Conservation (phyloP, 192 early-diverging fungal species). For the Coemansia sp. region DNA sequence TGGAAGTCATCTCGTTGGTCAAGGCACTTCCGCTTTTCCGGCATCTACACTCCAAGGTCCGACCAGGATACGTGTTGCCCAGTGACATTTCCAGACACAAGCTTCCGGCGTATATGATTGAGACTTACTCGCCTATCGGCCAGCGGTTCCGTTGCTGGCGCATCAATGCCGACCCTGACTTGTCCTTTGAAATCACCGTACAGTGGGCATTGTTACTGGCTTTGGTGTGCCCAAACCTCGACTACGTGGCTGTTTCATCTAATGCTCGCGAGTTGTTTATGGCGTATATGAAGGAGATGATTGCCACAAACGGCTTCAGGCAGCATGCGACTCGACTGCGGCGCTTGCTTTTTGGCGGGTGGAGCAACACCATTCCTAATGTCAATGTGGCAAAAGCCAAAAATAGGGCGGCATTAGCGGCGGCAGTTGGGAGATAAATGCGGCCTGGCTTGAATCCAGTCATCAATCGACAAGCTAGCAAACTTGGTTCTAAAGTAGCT, state of each 20-base stretch:
- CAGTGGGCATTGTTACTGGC: not conserved
- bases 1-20: not conserved
- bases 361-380: not conserved
- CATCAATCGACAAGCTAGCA: too few species aligned
- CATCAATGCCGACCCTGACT: not conserved
- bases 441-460: too few species aligned
- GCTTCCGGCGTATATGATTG: not conserved
- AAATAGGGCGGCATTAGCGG: not conserved
- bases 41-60: not conserved
- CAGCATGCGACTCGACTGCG: not conserved
- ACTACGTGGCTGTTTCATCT: not conserved
- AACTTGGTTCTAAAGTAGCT: too few species aligned
- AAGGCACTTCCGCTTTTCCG: not conserved
- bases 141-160: not conserved
- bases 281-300: too few species aligned
- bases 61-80: not conserved
- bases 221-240: not conserved
- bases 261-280: not conserved
- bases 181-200: not conserved
- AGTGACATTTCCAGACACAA: not conserved
- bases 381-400: not conserved
- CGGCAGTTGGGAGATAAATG: too few species aligned
- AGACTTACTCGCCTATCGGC: not conserved
- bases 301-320: not conserved
- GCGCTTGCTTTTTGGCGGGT: not conserved